phyloP scores from a whole-genome alignment of 192 early-diverging fungal genomes.

The Dissophora ornata region DNA sequence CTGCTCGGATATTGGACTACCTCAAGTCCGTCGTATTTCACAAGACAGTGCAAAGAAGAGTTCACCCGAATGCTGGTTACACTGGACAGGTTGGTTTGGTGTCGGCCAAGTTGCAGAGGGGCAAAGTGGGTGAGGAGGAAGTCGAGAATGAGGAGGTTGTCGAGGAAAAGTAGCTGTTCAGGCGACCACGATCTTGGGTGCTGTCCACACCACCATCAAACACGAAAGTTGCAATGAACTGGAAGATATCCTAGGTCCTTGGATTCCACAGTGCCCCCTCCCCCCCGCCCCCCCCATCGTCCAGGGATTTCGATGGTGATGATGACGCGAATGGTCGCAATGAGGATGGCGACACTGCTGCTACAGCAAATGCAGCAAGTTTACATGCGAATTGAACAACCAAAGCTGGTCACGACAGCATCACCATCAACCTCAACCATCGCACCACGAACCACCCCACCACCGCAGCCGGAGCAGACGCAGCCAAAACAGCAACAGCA shows the following conservation, averaged over 20 bases:
- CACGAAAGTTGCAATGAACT: background rate
- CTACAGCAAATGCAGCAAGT: no score
- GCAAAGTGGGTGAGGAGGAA: no score
- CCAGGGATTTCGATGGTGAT: background rate
- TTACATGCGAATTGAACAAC: no score
- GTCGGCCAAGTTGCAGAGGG: no score
- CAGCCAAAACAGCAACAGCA: no score
- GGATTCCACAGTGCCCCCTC: background rate
- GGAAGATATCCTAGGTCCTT: background rate
- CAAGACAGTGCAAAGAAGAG: background rate
- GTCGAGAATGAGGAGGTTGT: no score
- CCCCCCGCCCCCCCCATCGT: no score
- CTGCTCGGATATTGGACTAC: slow-evolving; percentile 5
- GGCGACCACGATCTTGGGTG: background rate
- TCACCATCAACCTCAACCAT: no score
- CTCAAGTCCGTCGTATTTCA: background rate
- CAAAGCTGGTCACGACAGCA: no score
- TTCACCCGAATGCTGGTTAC: slow-evolving; percentile 1
- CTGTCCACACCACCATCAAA: background rate
- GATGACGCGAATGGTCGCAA: background rate
- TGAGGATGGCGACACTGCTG: background rate
- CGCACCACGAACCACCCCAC: no score
- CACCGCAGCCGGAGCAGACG: no score
- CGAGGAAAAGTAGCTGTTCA: no score
- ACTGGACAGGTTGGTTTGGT: background rate